A percentile compares a stretch with the other conserved stretches of the same genome.
These are phyloP conservation scores for Starmerella tilneyi DNA, from an alignment of 805 yeast species.

Conservation along the genomic window DNA sequence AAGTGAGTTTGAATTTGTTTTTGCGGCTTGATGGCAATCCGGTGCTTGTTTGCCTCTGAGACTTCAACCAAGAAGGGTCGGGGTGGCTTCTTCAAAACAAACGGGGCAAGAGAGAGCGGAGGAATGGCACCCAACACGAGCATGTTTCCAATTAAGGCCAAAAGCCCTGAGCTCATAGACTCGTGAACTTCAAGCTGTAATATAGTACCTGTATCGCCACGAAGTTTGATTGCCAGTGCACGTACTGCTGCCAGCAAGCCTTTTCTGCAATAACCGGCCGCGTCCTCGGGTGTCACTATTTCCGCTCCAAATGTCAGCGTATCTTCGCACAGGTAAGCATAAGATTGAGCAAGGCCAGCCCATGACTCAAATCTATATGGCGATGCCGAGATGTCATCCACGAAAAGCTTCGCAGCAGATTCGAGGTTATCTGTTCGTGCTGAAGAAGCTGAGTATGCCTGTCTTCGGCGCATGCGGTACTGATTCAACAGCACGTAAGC, in stretches of 20 bases:
- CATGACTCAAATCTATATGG: slow-evolving; percentile 71
- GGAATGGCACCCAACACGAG: slow-evolving; percentile 14
- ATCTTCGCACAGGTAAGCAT: slow-evolving; percentile 70
- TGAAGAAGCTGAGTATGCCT: slow-evolving; percentile 42
- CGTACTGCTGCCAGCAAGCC: slow-evolving; percentile 16
- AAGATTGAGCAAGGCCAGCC: slow-evolving; percentile 73
- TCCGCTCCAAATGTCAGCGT: slow-evolving; percentile 39
- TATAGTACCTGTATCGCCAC: slow-evolving; percentile 69
- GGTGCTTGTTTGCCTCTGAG: not conserved
- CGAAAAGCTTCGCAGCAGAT: slow-evolving; percentile 54
- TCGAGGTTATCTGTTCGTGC: slow-evolving; percentile 76
- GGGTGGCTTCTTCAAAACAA: not conserved
- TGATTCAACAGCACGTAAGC: slow-evolving; percentile 60
- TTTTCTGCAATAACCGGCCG: slow-evolving; percentile 14
- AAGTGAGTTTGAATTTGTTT: not conserved
- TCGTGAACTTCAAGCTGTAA: slow-evolving; percentile 24
- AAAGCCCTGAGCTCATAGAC: not conserved
- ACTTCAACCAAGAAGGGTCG: slow-evolving; percentile 16
- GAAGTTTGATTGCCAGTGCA: slow-evolving; percentile 47
- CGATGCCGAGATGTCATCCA: slow-evolving; percentile 56
- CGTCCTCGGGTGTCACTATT: slow-evolving; percentile 5
- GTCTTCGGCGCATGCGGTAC: slow-evolving; percentile 59
- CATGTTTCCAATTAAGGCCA: slow-evolving; percentile 10
- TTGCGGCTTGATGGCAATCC: slow-evolving; percentile 11
- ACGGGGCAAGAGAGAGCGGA: slow-evolving; percentile 11